Evolutionary conservation across 2,329 filamentous ascomycete genomes (phyloP).

Genomic region (Ampelomyces quisqualis): DNA sequence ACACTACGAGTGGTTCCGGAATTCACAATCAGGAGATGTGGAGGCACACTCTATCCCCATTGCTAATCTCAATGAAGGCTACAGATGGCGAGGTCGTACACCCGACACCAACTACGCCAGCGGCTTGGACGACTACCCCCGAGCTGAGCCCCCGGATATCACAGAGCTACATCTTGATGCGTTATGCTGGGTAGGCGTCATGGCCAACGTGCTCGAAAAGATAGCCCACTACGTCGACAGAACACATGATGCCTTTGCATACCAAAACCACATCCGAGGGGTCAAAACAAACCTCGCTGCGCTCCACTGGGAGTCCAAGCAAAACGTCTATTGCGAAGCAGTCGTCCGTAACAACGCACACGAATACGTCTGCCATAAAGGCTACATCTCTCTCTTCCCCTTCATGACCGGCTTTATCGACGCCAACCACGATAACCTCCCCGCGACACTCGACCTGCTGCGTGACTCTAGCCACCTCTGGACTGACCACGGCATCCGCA

Average conservation of each 20-base stretch:
- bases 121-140: conserved; percentile 91
- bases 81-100: conserved; percentile 87
- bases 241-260: conserved; percentile 67
- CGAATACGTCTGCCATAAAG: conserved; percentile 83
- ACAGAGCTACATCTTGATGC: conserved; percentile 91
- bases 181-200: conserved; percentile 93
- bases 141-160: conserved; percentile 84
- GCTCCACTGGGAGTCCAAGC: conserved; percentile 83
- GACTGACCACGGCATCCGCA: conserved; percentile 81
- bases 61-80: conserved; percentile 66
- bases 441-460: conserved; percentile 72
- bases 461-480: conserved; percentile 79
- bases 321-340: conserved; percentile 84
- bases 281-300: conserved; percentile 82
- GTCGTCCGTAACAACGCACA: conserved; percentile 87
- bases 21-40: conserved; percentile 76
- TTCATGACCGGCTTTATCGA: conserved; percentile 80
- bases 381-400: conserved; percentile 88
- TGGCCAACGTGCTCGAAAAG: conserved; percentile 75
- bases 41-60: conserved; percentile 28
- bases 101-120: conserved; percentile 81
- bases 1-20: conserved; percentile 91
- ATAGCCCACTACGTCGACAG: conserved; percentile 73
- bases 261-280: conserved; percentile 66
- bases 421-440: conserved; percentile 70